These are phyloP conservation scores for Fusarium oxysporum DNA, from an alignment of 2,329 filamentous ascomycete species.

Conservation along the genomic window DNA sequence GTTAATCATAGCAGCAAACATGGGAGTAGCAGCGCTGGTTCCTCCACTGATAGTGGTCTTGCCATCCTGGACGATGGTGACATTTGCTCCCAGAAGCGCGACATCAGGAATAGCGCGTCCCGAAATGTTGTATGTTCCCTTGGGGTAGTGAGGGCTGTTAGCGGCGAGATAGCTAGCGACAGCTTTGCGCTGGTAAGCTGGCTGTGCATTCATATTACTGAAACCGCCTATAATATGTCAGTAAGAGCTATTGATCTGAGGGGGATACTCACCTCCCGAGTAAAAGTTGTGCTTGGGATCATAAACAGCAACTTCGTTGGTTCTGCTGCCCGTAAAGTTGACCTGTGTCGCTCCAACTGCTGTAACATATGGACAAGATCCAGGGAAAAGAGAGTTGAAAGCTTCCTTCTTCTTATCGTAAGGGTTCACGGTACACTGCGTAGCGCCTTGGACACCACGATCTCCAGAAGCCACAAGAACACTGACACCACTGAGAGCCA, in stretches of 20 bases:
- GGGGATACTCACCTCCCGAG: background rate
- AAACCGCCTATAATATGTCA: background rate
- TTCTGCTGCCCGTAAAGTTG: background rate
- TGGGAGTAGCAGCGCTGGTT: background rate
- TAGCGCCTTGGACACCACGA: background rate
- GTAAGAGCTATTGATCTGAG: background rate
- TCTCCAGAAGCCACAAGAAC: background rate
- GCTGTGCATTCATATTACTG: background rate
- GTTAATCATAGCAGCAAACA: constrained; percentile 4
- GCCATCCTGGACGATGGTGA: accelerated
- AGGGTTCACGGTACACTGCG: background rate
- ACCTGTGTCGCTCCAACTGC: constrained; percentile 4
- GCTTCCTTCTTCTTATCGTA: background rate
- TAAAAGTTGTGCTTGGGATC: constrained; percentile 14
- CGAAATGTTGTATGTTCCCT: background rate
- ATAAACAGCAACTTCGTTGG: background rate
- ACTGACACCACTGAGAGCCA: background rate
- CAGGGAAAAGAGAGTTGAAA: background rate
- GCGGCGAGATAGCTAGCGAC: background rate
- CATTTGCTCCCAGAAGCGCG: background rate
- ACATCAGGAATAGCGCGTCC: constrained; percentile 1
- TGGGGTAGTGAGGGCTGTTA: background rate
- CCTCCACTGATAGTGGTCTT: background rate
- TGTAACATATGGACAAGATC: background rate
- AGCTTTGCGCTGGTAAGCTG: background rate